Percentiles rank a stretch among this genome's conserved stretches.
Evolutionary conservation across 1,284 basidiomycete genomes (phyloP).

Genomic region (Ustilago loliicola): DNA sequence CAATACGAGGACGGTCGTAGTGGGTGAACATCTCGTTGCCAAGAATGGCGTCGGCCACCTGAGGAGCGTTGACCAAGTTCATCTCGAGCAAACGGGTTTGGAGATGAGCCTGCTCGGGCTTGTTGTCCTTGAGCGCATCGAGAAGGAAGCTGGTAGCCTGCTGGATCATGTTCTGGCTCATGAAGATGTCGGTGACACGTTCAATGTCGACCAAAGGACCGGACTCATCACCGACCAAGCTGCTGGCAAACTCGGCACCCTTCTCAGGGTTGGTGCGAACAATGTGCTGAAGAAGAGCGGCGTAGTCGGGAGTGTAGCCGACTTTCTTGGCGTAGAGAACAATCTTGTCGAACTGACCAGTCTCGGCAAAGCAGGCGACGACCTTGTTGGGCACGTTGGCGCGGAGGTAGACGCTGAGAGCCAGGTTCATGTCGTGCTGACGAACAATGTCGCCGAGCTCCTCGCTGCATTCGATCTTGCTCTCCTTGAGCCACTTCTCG

Average conservation of each 20-base stretch:
- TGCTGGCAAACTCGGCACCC: slow-evolving; percentile 96
- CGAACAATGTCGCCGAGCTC: slow-evolving; percentile 98
- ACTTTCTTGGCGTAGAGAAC: slow-evolving; percentile 98
- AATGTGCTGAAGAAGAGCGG: slow-evolving; percentile 93
- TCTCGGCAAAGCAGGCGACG: slow-evolving; percentile 95
- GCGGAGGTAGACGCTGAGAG: slow-evolving; percentile 97
- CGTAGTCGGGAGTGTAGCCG: slow-evolving; percentile 92
- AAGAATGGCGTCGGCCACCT: slow-evolving; percentile 98
- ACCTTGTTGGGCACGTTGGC: slow-evolving; percentile 99
- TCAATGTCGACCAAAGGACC: slow-evolving; percentile 96
- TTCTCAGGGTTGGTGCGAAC: slow-evolving; percentile 98
- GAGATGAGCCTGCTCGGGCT: slow-evolving; percentile 94
- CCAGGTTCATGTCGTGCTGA: slow-evolving; percentile 94
- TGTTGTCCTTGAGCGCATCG: slow-evolving; percentile 99
- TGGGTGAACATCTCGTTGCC: slow-evolving; percentile 99
- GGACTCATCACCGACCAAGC: slow-evolving; percentile 91
- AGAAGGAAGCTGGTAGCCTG: slow-evolving; percentile 98
- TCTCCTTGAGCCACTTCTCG: slow-evolving; percentile 99
- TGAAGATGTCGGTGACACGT: slow-evolving; percentile 85
- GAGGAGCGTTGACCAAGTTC: slow-evolving; percentile 97
- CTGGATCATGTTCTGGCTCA: slow-evolving; percentile 99
- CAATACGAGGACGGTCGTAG: slow-evolving; percentile 95
- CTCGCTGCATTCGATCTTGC: slow-evolving; percentile 98
- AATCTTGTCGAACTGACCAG: slow-evolving; percentile 98
- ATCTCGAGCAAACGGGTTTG: slow-evolving; percentile 98